phyloP scores from a whole-genome alignment of 2,329 filamentous ascomycete species.

The Cladorrhinum sp. region DNA sequence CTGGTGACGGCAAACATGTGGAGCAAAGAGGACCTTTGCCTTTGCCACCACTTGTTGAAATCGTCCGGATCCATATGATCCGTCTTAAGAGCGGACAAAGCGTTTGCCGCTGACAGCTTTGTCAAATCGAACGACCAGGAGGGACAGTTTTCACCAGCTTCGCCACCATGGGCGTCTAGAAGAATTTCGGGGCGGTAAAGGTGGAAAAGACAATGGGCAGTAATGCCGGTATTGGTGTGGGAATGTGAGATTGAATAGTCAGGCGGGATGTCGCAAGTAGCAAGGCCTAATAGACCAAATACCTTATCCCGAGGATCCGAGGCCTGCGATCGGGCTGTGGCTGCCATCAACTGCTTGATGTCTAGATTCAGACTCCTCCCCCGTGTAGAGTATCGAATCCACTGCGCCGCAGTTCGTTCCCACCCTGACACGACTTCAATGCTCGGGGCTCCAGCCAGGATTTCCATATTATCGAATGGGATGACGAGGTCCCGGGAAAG shows the following conservation, averaged over 20 bases:
- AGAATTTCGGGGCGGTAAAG: too few species aligned
- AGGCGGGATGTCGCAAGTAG: background rate
- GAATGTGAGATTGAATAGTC: conserved; percentile 1
- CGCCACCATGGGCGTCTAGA: too few species aligned
- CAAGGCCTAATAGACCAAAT: background rate
- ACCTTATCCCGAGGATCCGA: conserved; percentile 5
- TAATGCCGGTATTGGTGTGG: background rate
- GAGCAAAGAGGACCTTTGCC: too few species aligned
- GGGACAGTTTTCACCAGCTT: too few species aligned
- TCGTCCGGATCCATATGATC: too few species aligned
- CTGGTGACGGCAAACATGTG: too few species aligned
- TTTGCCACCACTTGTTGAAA: too few species aligned
- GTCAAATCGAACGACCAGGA: too few species aligned
- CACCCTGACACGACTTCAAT: background rate
- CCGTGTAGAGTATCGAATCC: background rate
- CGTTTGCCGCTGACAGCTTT: too few species aligned
- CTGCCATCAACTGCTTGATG: background rate
- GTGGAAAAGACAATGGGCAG: background rate
- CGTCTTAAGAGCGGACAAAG: too few species aligned
- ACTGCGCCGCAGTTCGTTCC: background rate
- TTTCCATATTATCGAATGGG: conserved; percentile 1
- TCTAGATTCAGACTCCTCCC: background rate
- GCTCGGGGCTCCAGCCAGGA: background rate
- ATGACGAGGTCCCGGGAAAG: background rate
- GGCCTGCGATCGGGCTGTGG: background rate